Base-by-base conservation (phyloP, 352 stramenopile genomes). In the Chrysophaeum taylorii region DNA sequence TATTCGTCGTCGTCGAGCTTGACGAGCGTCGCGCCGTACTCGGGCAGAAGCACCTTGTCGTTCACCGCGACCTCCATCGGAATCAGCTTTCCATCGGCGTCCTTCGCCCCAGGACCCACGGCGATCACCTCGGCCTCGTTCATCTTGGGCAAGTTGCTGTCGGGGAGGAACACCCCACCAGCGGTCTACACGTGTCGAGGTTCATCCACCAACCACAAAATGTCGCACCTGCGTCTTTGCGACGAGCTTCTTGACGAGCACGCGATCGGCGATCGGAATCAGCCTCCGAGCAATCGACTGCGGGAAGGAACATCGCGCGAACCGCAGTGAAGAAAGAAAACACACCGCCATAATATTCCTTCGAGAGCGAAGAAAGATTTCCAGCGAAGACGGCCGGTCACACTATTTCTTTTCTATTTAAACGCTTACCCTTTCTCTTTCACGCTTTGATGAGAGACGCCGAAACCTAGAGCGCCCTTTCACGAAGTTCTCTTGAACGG, bases 101-200 rank as follows among this genome's bases (percentile, higher is more conserved):
- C 83, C 70, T 85, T 86, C 23, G 85, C 81, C 37, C 88, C 88
- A 5, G 87, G 88, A 64, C 88, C 88, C 45, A 94, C 87, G 5
- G 88, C 87, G 67, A 94, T 78, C 48, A 94, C 87, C 75, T 94
- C 85, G 61, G 85, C 88, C 75, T 93, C 86, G 75, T 91, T 92
- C 76, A 87, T 83, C 78, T 91, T 89, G 78, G 87, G 84, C 70
- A 79, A 73, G 68, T 89, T 83, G 23, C 85, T 82, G 73, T 93
- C 88, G 36, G 88, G 88, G 38, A 94, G 79, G 84, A 92, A 92
- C 54, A 94, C 89, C 78, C 88, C 88, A 71, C 86, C 88, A 42
- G 88, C 88, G 25, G 88, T 94, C 86, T 89, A 21, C 39, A 21
- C 39, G 39, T 12, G 39, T 21, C 12, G 39, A 45, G 39, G 39